phyloP scores from a whole-genome alignment of 2,329 filamentous ascomycete species.

The Alternaria arbusti region DNA sequence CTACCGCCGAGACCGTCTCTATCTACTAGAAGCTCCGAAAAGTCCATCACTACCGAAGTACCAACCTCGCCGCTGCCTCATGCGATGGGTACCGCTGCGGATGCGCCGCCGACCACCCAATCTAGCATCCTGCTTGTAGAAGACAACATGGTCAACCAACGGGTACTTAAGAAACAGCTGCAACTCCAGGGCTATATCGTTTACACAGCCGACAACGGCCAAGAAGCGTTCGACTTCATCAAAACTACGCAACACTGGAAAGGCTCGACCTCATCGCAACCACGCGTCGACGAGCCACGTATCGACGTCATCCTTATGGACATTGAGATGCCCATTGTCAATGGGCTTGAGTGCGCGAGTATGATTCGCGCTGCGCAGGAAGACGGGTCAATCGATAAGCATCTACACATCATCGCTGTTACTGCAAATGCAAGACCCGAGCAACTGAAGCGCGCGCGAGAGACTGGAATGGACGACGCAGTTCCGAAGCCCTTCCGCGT shows the following conservation, averaged over 20 bases:
- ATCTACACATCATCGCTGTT: constrained; percentile 31
- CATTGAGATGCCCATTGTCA: constrained; percentile 42
- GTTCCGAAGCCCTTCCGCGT: constrained; percentile 6
- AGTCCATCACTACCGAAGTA: not conserved
- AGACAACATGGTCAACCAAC: constrained; percentile 42
- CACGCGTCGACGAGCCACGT: not conserved
- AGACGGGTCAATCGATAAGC: constrained; percentile 12
- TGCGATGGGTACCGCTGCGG: not conserved
- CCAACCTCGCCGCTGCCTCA: not conserved
- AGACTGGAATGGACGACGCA: constrained; percentile 5
- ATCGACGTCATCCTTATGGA: constrained; percentile 28
- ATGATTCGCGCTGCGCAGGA: constrained; percentile 24
- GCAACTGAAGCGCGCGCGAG: constrained; percentile 22
- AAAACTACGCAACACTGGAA: not conserved
- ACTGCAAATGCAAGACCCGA: constrained; percentile 38
- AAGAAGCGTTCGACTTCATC: constrained; percentile 18
- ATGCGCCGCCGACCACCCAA: not conserved
- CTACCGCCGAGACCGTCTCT: not conserved
- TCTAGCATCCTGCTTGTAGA: not conserved
- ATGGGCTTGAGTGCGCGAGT: constrained; percentile 29
- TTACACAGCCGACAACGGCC: constrained; percentile 34
- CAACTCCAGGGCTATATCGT: constrained; percentile 28
- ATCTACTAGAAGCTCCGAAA: not conserved
- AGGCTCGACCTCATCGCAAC: constrained; percentile 18
- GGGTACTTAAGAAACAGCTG: constrained; percentile 32